Conservation (phyloP, 176 grass and related monocot genomes). For the Aegilops sharonensis region DNA sequence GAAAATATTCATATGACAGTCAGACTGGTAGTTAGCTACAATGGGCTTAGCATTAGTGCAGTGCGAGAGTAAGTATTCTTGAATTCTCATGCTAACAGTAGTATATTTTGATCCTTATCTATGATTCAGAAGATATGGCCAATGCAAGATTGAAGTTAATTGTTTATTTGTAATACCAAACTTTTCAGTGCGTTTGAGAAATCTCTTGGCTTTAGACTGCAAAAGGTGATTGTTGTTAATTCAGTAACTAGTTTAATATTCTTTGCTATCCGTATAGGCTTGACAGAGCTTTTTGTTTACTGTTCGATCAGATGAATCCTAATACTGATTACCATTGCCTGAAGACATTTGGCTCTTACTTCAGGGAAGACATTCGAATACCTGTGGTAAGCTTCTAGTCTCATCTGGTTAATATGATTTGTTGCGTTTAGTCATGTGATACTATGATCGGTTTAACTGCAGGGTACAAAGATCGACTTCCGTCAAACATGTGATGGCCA, state of each 20-base stretch:
- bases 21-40: slow-evolving; percentile 85
- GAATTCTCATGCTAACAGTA: neutral
- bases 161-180: slow-evolving; percentile 1
- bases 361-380: slow-evolving; percentile 84
- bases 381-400: slow-evolving; percentile 53
- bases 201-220: slow-evolving; percentile 59
- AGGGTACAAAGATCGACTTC: slow-evolving; percentile 97
- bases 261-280: neutral
- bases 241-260: slow-evolving; percentile 8
- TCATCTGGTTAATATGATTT: neutral
- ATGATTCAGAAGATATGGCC: slow-evolving; percentile 3
- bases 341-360: slow-evolving; percentile 79
- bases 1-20: slow-evolving; percentile 99
- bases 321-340: slow-evolving; percentile 75
- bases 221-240: slow-evolving; percentile 61
- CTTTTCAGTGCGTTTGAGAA: slow-evolving; percentile 82
- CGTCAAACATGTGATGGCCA: slow-evolving; percentile 79
- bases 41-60: slow-evolving; percentile 75
- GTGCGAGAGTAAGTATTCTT: slow-evolving; percentile 76
- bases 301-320: slow-evolving; percentile 75
- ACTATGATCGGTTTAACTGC: slow-evolving; percentile 40
- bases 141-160: slow-evolving; percentile 12
- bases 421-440: neutral
- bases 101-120: neutral
- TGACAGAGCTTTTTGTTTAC: slow-evolving; percentile 18